phyloP scores from a whole-genome alignment of 805 yeast species.

The Saccharomycopsis selenospora region DNA sequence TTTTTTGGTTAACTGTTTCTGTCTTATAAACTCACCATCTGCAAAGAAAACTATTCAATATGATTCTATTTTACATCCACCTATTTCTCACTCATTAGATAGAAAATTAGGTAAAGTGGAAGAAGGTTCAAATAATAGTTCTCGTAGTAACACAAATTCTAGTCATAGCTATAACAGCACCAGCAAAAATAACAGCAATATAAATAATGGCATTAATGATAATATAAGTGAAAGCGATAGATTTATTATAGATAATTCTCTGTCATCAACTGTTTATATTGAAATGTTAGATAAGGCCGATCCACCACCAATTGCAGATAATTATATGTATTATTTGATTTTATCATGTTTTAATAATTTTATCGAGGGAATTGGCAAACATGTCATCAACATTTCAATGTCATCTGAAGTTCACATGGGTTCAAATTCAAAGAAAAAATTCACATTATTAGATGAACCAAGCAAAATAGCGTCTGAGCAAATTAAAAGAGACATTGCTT shows the following conservation, averaged over 20 bases:
- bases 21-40: slow-evolving; percentile 29
- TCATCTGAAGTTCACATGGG: slow-evolving; percentile 3
- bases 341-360: slow-evolving; percentile 44
- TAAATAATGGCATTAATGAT: background rate
- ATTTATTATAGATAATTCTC: slow-evolving; percentile 28
- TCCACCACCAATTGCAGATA: slow-evolving; percentile 59
- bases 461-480: slow-evolving; percentile 9
- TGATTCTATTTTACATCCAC: slow-evolving; percentile 30
- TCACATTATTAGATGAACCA: slow-evolving; percentile 24
- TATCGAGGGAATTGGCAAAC: slow-evolving; percentile 62
- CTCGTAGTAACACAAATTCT: slow-evolving; percentile 6
- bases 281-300: slow-evolving; percentile 78
- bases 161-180: background rate
- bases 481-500: slow-evolving; percentile 10
- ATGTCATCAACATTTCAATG: slow-evolving; percentile 29
- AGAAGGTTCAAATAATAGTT: background rate
- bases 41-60: slow-evolving; percentile 31
- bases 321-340: slow-evolving; percentile 55
- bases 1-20: slow-evolving; percentile 38
- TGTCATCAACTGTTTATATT: slow-evolving; percentile 47
- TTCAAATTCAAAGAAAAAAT: background rate
- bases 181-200: background rate
- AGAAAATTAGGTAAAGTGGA: background rate
- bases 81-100: slow-evolving; percentile 18
- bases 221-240: slow-evolving; percentile 1